Base-by-base conservation (phyloP, 176 grass and related monocot species). In the Oryza brachyantha region DNA sequence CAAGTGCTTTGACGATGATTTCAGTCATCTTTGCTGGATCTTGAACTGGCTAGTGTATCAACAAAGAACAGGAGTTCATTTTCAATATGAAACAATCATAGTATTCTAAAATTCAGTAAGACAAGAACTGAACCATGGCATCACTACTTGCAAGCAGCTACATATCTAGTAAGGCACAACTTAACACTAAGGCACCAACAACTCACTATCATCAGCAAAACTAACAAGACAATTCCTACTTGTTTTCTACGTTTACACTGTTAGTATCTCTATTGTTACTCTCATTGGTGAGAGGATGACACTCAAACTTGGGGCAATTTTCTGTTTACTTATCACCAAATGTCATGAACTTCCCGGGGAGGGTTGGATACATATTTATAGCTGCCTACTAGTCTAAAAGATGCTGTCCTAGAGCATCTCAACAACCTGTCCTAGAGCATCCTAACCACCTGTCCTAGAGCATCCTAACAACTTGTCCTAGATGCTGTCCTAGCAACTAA, bases 21-120 rank as follows among this genome's bases (percentile, higher is more conserved):
- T 80, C 74, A 52, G 92, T 98, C 90, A 98, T 95, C 75, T 98
- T 93, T 74, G 80, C 74, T 40, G 96, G 96, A 43, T 99, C 90
- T 95, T 99, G 92, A 80, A 99, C 90, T 55, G 96, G 96, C 96
- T 95, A 75, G 66, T 50, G 84, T 64, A 77, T 63, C 57, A 78
- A n/a, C 29, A 62, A 76, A 52, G 17, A 19, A 68, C 61, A 32
- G 13, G 39, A 78, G 65, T 84, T 28, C 72, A 37, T 39, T 45
- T 63, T 65, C 38, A 41, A 80, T 46, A 4, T 14, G 26, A 34
- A 62, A 27, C 48, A 21, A 54, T 54, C 48, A 54, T 54, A 52
- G 32, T 25, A 69, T 50, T 24, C 19, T 48, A 81, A 27, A 74
- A 42, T 31, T 66, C 28, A 50, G 39, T 8, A n/a, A n/a, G n/a